Evolutionary conservation across 441 rosid genomes (phyloP).

Genomic region (Populus hybrid): DNA sequence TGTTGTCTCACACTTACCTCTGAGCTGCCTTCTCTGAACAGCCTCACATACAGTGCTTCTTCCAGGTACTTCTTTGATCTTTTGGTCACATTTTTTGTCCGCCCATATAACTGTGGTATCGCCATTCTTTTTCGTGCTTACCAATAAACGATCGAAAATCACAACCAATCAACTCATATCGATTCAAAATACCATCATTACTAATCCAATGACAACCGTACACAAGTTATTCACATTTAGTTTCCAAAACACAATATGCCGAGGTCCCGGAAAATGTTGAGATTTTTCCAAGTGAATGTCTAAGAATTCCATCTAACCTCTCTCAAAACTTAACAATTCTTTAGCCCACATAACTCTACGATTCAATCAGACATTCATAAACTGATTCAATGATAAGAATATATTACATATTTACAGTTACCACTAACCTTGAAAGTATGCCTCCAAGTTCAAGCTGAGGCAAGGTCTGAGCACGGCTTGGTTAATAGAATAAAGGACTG

Average conservation of each 20-base stretch:
- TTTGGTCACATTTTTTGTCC: conserved; percentile 40
- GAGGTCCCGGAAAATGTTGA: not conserved
- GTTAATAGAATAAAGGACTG: not conserved
- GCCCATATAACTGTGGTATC: conserved; percentile 39
- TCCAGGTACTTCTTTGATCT: conserved; percentile 78
- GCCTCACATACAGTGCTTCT: conserved; percentile 63
- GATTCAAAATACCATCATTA: not conserved
- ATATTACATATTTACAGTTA: not conserved
- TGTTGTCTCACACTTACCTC: conserved; percentile 63
- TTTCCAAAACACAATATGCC: not conserved
- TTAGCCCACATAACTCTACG: not conserved
- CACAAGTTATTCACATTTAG: not conserved
- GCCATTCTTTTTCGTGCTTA: conserved; percentile 27
- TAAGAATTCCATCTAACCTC: not conserved
- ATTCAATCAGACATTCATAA: not conserved
- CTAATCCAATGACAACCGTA: not conserved
- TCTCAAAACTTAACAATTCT: not conserved
- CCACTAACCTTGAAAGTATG: not conserved
- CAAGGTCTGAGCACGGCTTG: not conserved
- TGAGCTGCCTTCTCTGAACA: conserved; percentile 71
- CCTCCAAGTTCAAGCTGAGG: not conserved
- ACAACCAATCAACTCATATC: not conserved
- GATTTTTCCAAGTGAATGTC: not conserved
- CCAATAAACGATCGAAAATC: not conserved
- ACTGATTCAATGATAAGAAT: not conserved